These are phyloP conservation scores for Cyberlindnera suaveolens DNA, from an alignment of 805 yeast species.

Conservation along the genomic window DNA sequence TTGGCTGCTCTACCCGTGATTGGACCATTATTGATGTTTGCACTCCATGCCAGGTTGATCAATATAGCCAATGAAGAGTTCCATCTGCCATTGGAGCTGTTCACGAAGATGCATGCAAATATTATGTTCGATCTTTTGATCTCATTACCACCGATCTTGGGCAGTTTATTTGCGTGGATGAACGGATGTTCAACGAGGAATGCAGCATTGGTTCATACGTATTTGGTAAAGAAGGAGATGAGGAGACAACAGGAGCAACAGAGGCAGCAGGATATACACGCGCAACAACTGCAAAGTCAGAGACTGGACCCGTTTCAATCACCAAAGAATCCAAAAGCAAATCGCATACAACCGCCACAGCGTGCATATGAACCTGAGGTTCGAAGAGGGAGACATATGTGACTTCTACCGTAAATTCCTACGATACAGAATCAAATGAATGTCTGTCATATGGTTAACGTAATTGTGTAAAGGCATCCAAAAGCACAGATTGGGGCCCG, in stretches of 20 bases:
- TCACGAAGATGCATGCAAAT: conserved; percentile 70
- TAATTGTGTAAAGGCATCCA: conserved; percentile 71
- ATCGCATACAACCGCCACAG: too few relatives aligned
- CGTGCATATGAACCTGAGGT: too few relatives aligned
- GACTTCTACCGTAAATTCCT: too few relatives aligned
- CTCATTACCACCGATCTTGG: conserved; percentile 75
- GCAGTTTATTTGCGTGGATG: conserved; percentile 73
- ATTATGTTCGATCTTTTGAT: conserved; percentile 68
- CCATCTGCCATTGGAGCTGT: conserved; percentile 49
- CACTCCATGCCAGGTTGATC: conserved; percentile 64
- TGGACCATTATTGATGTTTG: conserved; percentile 83
- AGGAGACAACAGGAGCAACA: conserved; percentile 2
- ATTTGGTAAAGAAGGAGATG: conserved; percentile 15
- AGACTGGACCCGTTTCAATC: too few relatives aligned
- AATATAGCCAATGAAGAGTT: conserved; percentile 51
- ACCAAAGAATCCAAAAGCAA: too few relatives aligned
- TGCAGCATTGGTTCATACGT: conserved; percentile 67
- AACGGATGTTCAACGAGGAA: conserved; percentile 85
- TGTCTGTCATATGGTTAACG: conserved; percentile 30
- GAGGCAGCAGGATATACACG: background rate
- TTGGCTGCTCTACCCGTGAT: conserved; percentile 67
- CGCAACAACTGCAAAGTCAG: too few relatives aligned
- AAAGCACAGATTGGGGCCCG: conserved; percentile 55
- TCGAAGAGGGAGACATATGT: background rate
- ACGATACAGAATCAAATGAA: background rate